phyloP scores from a whole-genome alignment of 1,139 yeast species.

The Pneumocystis oryctolagi region DNA sequence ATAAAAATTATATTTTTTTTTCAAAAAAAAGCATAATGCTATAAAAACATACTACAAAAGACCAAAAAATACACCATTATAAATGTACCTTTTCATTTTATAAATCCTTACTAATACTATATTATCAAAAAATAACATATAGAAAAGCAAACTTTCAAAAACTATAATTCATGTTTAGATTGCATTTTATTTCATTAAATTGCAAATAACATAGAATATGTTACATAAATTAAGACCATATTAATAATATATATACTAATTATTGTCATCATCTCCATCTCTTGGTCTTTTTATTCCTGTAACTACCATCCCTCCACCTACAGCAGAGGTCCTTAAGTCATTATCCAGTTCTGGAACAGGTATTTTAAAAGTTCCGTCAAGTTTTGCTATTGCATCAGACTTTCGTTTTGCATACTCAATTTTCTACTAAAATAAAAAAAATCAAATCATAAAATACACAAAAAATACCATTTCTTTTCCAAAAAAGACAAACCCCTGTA shows the following conservation, averaged over 20 bases:
- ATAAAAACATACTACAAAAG: not conserved
- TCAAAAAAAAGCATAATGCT: not conserved
- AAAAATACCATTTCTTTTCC: conserved; percentile 37
- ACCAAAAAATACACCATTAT: not conserved
- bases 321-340: not conserved
- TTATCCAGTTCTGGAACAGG: conserved; percentile 6
- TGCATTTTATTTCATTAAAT: not conserved
- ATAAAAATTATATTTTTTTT: not conserved
- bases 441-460: too few relatives aligned
- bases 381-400: conserved; percentile 22
- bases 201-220: not conserved
- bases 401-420: conserved; percentile 34
- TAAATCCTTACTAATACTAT: not conserved
- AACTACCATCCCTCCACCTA: not conserved
- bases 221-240: not conserved
- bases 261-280: not conserved
- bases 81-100: not conserved
- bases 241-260: not conserved
- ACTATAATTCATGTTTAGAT: not conserved
- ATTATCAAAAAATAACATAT: not conserved
- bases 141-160: not conserved
- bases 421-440: conserved; percentile 4
- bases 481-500: conserved; percentile 39
- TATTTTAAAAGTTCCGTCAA: conserved; percentile 21
- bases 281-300: not conserved